Evolutionary conservation across 2,329 filamentous ascomycete genomes (phyloP), one percentile per base, ranked within the genome.

Genomic region (Cyanodermella asteris): DNA sequence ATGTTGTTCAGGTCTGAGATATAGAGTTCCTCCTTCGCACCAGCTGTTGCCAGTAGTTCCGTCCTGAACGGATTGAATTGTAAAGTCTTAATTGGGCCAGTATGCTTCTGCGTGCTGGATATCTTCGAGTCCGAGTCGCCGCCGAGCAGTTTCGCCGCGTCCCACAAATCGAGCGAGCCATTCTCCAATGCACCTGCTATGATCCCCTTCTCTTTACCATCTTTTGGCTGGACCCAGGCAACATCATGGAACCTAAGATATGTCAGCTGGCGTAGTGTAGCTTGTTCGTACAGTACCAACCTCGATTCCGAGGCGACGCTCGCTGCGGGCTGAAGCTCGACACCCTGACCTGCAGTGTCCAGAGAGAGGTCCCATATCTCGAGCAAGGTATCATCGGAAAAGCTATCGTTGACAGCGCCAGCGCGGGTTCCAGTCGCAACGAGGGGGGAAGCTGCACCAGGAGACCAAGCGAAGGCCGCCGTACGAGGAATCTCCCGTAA

Each of bases 401-500:
- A 97, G 50, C 94, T 82, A 39, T 78, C 82, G 51, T 91, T 81
- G 20, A 97, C 81, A 40, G 87, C 87, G 34, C 87, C 87, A 32
- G 87, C 82, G 39, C 82, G 72, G 23, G 87, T 97, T 40, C 87
- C 87, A 15, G 87, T 97, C 31, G 80, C 84, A 35, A 97, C 60
- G 38, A 91, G 61, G 39, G 84, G 81, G 38, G 72, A 68, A 19
- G 66, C 64, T 25, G 77, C 56, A 39, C 72, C 76, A 14, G 82
- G 75, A 38, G 80, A 91, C 84, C 87, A 97, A 44, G 87, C 80
- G 51, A 97, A 97, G 42, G 84, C 76, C 50, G 84, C 87, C 43
- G 87, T 97, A 54, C 87, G 71, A 49, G 81, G 77, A 45, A 97
- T 90, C 60, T 94, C 82, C 61, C 84, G 71, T 52, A 94, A 63